Evolutionary conservation across 495 filamentous ascomycete genomes (phyloP).

Genomic region (Haplographium delicatum): DNA sequence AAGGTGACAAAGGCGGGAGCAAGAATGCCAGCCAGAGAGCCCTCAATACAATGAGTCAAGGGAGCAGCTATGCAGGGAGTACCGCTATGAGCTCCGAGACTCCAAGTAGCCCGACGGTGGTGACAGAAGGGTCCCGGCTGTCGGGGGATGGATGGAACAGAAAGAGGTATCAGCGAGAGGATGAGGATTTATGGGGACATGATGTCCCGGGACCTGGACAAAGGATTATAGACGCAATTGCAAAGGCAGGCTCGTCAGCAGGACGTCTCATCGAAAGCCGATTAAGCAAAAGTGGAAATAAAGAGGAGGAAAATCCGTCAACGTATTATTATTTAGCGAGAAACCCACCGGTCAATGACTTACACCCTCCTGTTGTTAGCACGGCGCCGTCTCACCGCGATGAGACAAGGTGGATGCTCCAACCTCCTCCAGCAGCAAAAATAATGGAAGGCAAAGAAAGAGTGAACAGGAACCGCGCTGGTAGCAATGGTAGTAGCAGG

Average conservation of each 20-base stretch:
- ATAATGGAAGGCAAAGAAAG: conserved; percentile 79
- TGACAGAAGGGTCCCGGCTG: conserved; percentile 25
- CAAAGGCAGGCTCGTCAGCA: conserved; percentile 42
- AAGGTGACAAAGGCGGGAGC: conserved; percentile 46
- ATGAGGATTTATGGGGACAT: conserved; percentile 75
- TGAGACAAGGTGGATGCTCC: conserved; percentile 83
- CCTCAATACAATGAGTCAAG: conserved; percentile 33
- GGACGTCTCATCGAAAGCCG: conserved; percentile 39
- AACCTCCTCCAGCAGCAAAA: conserved; percentile 76
- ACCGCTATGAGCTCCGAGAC: conserved; percentile 18
- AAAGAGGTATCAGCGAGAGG: conserved; percentile 74
- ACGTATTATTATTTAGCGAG: conserved; percentile 54
- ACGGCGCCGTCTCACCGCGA: conserved; percentile 58
- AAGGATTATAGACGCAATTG: conserved; percentile 35
- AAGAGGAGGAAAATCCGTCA: conserved; percentile 36
- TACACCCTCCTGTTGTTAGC: conserved; percentile 81
- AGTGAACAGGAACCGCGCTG: conserved; percentile 48
- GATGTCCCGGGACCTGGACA: conserved; percentile 21
- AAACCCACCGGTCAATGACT: conserved; percentile 78
- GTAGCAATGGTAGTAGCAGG: conserved; percentile 36
- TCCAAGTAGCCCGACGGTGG: conserved; percentile 30
- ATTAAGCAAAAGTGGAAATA: conserved; percentile 44
- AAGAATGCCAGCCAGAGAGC: conserved; percentile 47
- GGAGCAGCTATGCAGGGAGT: conserved; percentile 31
- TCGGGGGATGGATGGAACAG: conserved; percentile 57